Evolutionary conservation across 805 yeast genomes (phyloP).

Genomic region (Candida sphagnicola): DNA sequence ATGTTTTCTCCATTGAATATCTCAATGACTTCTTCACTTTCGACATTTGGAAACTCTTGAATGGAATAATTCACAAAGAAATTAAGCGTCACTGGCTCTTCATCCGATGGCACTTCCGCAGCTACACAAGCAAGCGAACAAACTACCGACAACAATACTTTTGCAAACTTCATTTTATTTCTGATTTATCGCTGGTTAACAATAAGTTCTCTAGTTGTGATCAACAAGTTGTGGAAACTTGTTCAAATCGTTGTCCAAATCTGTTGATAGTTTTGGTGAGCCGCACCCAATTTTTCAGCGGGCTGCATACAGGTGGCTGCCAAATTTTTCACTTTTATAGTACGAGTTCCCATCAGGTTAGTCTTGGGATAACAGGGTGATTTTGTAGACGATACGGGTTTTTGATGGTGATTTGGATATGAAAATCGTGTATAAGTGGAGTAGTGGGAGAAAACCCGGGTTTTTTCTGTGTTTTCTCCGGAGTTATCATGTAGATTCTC

Average conservation of each 20-base stretch:
- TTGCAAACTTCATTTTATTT: slow-evolving; percentile 12
- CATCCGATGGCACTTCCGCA: slow-evolving; percentile 4
- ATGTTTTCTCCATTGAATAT: slow-evolving; percentile 49
- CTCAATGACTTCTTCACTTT: slow-evolving; percentile 38
- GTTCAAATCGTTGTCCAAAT: too few relatives aligned
- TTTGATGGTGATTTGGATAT: too few relatives aligned
- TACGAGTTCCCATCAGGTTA: too few relatives aligned
- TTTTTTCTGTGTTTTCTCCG: not conserved
- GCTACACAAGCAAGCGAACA: slow-evolving; percentile 3
- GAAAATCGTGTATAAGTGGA: not conserved
- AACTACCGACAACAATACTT: not conserved
- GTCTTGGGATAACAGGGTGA: too few relatives aligned
- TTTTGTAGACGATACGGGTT: too few relatives aligned
- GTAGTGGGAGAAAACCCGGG: not conserved
- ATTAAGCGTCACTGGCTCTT: slow-evolving; percentile 5
- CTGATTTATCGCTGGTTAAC: too few relatives aligned
- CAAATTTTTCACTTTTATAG: too few relatives aligned
- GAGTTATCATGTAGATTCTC: not conserved
- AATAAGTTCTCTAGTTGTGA: not conserved
- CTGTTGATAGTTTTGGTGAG: too few relatives aligned
- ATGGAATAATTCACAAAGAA: slow-evolving; percentile 48
- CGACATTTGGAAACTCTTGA: slow-evolving; percentile 39
- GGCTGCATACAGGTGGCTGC: too few relatives aligned
- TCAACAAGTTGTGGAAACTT: too few relatives aligned
- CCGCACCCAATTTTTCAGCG: too few relatives aligned